Base-by-base conservation (phyloP, 345 rosid species). In the Jatropha curcas region DNA sequence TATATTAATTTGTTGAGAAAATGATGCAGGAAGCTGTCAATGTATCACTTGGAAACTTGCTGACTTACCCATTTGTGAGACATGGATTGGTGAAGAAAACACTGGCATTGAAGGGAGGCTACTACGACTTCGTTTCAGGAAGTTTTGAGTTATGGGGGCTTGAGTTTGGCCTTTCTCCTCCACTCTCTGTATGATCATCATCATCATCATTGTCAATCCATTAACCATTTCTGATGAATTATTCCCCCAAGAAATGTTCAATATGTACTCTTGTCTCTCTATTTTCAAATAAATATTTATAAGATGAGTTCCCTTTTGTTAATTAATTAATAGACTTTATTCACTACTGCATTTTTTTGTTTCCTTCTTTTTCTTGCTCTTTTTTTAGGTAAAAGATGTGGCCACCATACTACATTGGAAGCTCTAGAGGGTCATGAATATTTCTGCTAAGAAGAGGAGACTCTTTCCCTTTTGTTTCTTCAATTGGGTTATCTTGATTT, bases 341-440 rank as follows among this genome's bases (percentile, higher is more conserved):
- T 84, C 78, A 84, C 74, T 84, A 73, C 82, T 77, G 84, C 81
- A 72, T 73, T 77, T 83, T 77, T 33, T 45, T 65, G n/a, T 69
- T 80, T 65, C 50, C 64, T 67, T 73, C 74, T 30, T 66, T 80
- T 60, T 39, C 65, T 73, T 81, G 77, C 57, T 39, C 60, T 70
- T 79, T 85, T 87, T 84, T 70, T 89, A 92, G 97, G 97, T 94
- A 74, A 94, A 90, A 89, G 98, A 94, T 92, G 98, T 94, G 88
- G 97, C 98, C 82, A 90, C 97, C 75, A 89, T 94, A 74, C 96
- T 94, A 70, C 98, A 94, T 84, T 94, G 98, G 98, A 91, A 91
- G 97, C 98, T 93, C 81, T 85, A 86, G 83, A 77, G 84, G 74
- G 70, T 77, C 75, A 79, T n/a, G n/a, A 79, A 75, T 69, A 79